phyloP scores from a whole-genome alignment of 179 eudicot species.

The Drosera spatulata region DNA sequence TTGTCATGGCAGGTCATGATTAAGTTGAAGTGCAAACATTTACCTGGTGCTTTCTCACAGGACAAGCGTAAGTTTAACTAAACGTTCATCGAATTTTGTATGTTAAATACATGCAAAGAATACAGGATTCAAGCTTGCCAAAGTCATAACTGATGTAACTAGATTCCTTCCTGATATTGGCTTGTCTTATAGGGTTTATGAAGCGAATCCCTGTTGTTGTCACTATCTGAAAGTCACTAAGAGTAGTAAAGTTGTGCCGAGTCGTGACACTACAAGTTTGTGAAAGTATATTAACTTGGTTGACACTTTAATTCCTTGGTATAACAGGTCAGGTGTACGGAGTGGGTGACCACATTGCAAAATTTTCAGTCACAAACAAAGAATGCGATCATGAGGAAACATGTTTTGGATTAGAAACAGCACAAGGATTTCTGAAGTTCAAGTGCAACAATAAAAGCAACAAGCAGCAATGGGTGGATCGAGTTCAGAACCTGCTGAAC shows the following conservation, averaged over 20 bases:
- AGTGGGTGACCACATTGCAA: conserved; percentile 41
- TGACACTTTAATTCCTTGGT: neutral
- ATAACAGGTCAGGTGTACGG: conserved; percentile 56
- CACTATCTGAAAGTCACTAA: too few species aligned
- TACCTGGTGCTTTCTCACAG: conserved; percentile 75
- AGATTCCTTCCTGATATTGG: neutral
- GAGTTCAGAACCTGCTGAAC: conserved; percentile 44
- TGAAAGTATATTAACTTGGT: neutral
- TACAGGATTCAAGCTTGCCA: neutral
- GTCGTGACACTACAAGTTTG: neutral
- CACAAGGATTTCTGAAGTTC: conserved; percentile 67
- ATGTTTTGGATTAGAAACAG: conserved; percentile 67
- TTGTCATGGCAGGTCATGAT: conserved; percentile 44
- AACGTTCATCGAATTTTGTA: neutral
- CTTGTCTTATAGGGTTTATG: too few species aligned
- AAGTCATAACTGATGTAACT: neutral
- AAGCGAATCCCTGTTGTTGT: too few species aligned
- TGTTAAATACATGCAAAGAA: neutral
- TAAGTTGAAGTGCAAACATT: conserved; percentile 79
- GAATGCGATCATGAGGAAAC: conserved; percentile 48
- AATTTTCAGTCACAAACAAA: conserved; percentile 36
- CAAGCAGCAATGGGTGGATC: conserved; percentile 71
- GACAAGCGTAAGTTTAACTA: conserved; percentile 52
- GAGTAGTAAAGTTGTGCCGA: neutral
- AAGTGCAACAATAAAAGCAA: conserved; percentile 65